phyloP scores from a whole-genome alignment of 192 early-diverging fungal species.

The Coemansia sp. region DNA sequence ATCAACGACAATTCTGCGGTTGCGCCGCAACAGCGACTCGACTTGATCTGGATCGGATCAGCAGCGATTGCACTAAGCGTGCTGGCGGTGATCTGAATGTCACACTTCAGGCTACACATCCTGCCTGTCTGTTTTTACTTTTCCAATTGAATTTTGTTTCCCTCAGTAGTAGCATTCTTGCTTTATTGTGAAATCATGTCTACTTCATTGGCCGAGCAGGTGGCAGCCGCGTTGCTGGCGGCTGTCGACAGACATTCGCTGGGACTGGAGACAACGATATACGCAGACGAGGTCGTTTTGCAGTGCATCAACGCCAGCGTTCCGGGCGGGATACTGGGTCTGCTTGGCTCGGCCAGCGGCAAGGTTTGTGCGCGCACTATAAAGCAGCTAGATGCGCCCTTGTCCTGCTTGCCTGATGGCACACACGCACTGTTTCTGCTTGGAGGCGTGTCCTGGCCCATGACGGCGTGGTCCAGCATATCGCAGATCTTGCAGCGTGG shows the following conservation, averaged over 20 bases:
- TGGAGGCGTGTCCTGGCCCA: constrained; percentile 27
- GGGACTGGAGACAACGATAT: constrained; percentile 44
- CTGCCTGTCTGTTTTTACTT: background rate
- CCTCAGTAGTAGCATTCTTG: too few species aligned
- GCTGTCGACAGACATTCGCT: constrained; percentile 19
- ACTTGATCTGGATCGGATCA: background rate
- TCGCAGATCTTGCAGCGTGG: background rate
- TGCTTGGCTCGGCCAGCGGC: constrained; percentile 8
- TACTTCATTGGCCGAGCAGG: constrained; percentile 10
- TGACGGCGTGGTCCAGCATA: constrained; percentile 17
- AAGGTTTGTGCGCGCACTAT: constrained; percentile 16
- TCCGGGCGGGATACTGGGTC: constrained; percentile 14
- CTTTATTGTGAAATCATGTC: too few species aligned
- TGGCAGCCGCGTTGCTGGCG: constrained; percentile 1
- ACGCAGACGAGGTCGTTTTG: constrained; percentile 29
- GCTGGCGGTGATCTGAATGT: background rate
- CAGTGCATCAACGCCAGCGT: constrained; percentile 25
- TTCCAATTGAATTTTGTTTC: background rate
- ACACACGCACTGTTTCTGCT: constrained; percentile 38
- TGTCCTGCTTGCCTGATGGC: constrained; percentile 18
- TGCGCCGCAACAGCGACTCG: background rate
- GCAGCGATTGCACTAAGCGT: background rate
- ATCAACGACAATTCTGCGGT: constrained; percentile 26
- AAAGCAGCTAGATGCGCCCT: constrained; percentile 5
- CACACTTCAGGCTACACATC: background rate